Percentiles rank a stretch among this genome's conserved stretches.
These are phyloP conservation scores for Huntiella moniliformis DNA, from an alignment of 2,329 filamentous ascomycete genomes.

Conservation along the genomic window DNA sequence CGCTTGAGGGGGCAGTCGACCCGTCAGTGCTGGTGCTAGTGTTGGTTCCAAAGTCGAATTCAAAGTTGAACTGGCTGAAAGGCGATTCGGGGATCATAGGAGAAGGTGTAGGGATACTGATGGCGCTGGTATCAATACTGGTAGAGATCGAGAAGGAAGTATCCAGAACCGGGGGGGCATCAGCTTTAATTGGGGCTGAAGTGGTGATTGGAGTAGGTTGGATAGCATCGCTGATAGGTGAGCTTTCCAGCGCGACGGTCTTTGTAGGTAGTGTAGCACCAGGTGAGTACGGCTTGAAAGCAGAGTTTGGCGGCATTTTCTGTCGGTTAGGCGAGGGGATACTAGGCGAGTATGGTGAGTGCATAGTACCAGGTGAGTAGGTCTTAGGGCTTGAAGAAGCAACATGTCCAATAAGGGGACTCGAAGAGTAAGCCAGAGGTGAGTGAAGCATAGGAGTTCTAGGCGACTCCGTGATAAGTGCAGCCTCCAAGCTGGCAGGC, in stretches of 20 bases:
- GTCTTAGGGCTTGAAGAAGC: constrained; percentile 1
- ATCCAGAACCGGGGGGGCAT: not conserved
- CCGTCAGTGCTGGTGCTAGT: not conserved
- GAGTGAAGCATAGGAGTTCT: constrained; percentile 4
- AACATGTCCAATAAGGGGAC: not conserved
- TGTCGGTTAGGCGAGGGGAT: not conserved
- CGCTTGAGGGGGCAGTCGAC: not conserved
- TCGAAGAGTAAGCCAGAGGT: not conserved
- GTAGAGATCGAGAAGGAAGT: constrained; percentile 1
- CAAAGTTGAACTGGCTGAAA: constrained; percentile 11
- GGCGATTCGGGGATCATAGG: constrained; percentile 8
- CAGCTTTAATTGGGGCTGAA: not conserved
- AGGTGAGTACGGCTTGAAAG: constrained; percentile 11
- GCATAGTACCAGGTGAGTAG: not conserved
- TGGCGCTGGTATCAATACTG: not conserved
- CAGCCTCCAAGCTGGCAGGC: constrained; percentile 5
- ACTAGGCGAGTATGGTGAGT: not conserved
- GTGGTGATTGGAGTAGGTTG: not conserved
- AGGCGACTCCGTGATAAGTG: not conserved
- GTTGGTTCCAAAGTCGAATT: constrained; percentile 7
- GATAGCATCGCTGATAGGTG: not conserved
- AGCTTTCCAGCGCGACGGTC: not conserved
- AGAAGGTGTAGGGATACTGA: not conserved
- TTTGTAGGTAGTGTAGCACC: not conserved
- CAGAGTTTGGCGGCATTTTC: not conserved